Conservation (phyloP, 2,329 filamentous ascomycete species). For the Botrytis sinoallii region DNA sequence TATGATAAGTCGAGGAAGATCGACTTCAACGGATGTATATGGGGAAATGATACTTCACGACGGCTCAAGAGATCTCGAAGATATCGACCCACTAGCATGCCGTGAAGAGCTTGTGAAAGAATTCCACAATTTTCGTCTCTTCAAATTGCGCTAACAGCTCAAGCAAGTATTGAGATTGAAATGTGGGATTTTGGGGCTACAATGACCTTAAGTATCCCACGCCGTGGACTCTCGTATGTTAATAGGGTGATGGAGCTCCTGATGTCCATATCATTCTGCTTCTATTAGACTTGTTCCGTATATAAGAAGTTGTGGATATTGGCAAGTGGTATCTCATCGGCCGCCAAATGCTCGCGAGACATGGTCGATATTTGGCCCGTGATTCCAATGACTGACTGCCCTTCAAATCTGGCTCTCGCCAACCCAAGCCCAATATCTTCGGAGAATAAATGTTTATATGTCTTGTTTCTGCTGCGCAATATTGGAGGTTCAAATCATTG, state of each 20-base stretch:
- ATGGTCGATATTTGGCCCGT: constrained; percentile 4
- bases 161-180: background rate
- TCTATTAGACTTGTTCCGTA: background rate
- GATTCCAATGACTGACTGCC: constrained; percentile 5
- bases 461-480: background rate
- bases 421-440: background rate
- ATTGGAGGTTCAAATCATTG: background rate
- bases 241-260: background rate
- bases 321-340: background rate
- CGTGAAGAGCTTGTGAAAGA: background rate
- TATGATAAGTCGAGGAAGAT: background rate
- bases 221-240: background rate
- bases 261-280: background rate
- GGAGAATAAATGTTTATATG: background rate
- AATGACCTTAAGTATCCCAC: background rate
- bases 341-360: background rate
- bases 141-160: background rate
- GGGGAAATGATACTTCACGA: background rate
- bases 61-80: background rate
- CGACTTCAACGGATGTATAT: background rate
- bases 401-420: background rate
- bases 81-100: background rate
- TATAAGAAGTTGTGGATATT: background rate
- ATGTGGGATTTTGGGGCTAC: background rate
- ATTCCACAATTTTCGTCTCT: background rate